Evolutionary conservation across 2,329 filamentous ascomycete species (phyloP).

Genomic region (Xylaria sp.): DNA sequence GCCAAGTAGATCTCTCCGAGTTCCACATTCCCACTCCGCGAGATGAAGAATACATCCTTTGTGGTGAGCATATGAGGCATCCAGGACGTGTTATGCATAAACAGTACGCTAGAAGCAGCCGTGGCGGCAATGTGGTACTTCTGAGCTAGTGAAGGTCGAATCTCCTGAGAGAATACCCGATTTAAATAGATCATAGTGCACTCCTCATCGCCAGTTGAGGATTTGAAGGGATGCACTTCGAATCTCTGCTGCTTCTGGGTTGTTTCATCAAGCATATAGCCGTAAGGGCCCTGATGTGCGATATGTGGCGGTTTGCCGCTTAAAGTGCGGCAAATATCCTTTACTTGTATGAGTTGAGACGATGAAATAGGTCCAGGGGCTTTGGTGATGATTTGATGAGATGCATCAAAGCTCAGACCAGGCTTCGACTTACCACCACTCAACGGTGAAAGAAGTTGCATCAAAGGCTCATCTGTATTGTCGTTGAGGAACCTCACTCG

Average conservation of each 20-base stretch:
- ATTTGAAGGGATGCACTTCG: slow-evolving; percentile 17
- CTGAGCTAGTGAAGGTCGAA: slow-evolving; percentile 18
- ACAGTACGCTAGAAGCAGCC: too few species aligned
- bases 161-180: slow-evolving; percentile 10
- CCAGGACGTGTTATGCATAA: too few species aligned
- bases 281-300: neutral
- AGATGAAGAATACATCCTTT: slow-evolving; percentile 28
- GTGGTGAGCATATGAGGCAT: slow-evolving; percentile 24
- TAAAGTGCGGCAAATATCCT: slow-evolving; percentile 22
- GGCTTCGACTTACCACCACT: neutral
- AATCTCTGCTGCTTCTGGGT: slow-evolving; percentile 9
- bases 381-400: neutral
- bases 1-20: slow-evolving; percentile 24
- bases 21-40: slow-evolving; percentile 17
- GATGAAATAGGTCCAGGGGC: neutral
- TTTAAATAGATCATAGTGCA: neutral
- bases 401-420: neutral
- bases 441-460: neutral
- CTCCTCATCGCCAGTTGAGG: neutral
- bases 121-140: too few species aligned
- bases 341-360: slow-evolving; percentile 13
- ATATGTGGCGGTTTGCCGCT: neutral
- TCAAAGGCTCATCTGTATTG: neutral
- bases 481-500: slow-evolving; percentile 4
- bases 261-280: slow-evolving; percentile 21